Base-by-base conservation (phyloP, 495 filamentous ascomycete genomes). In the Xylaria cubensis region DNA sequence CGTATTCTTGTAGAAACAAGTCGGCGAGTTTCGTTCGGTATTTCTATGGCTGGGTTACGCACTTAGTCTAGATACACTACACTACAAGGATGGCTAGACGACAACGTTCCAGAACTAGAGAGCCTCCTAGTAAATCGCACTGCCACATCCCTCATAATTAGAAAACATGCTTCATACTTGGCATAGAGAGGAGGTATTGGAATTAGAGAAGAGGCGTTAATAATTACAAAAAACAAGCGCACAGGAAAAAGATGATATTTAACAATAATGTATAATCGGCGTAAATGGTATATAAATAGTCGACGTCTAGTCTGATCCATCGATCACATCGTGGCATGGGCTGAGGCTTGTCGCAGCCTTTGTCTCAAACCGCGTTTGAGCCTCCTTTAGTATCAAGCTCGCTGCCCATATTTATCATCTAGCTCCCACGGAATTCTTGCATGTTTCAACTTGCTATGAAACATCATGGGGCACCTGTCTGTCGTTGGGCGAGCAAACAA, bases 331-430 rank as follows among this genome's bases (percentile, higher is more conserved):
- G 26, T 68, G 65, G 65, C 65, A 32, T 32, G 34, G 36, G 51
- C 8, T 51, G 67, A 69, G 48, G 51, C 67, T 55, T n/a, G 65
- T 56, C 50, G 65, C 65, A 67, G 65, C 53, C 67, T 17, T 36
- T n/a, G 67, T 69, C 51, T 69, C 67, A 61, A 13, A 41, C 67
- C 48, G 53, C 48, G 67, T 69, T 61, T 69, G 67, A 61, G 67
- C 67, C 67, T 69, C 53, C 46, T 53, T 67, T 17, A 56, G 53
- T 26, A 32, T n/a, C 26, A 13, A 32, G 26, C 4, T 56, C 26
- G 26, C 53, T 56, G 13, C 53, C 17, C 6, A 26, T 10, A 55
- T 10, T 15, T 29, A 55, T 58, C 12, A 2, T 13, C 24, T 26
- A 29, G 15, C 9, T 56, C 36, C 58, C 6, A 42, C 12, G 9